phyloP scores from a whole-genome alignment of 116 monocot genomes.

The Dioscorea cayenensis region DNA sequence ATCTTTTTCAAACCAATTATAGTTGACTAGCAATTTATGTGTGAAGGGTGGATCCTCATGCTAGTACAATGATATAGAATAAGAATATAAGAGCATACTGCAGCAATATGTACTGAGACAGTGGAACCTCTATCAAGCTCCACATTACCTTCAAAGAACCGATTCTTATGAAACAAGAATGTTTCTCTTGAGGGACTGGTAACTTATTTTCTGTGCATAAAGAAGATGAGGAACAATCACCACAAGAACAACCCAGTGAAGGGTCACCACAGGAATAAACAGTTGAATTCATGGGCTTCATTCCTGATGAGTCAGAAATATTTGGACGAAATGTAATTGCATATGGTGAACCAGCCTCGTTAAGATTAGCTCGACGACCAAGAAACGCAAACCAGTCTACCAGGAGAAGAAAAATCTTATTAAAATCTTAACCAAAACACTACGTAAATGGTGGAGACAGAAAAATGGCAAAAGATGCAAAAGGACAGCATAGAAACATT shows the following conservation, averaged over 20 bases:
- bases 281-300: slow-evolving; percentile 73
- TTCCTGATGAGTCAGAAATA: slow-evolving; percentile 37
- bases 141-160: slow-evolving; percentile 65
- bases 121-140: background rate
- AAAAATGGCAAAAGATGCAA: background rate
- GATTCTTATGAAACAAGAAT: slow-evolving; percentile 58
- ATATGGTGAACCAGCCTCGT: slow-evolving; percentile 77
- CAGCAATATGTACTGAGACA: background rate
- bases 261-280: slow-evolving; percentile 86
- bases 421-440: background rate
- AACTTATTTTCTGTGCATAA: slow-evolving; percentile 33
- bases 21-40: too few species aligned
- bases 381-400: slow-evolving; percentile 86
- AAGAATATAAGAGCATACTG: background rate
- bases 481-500: background rate
- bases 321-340: slow-evolving; percentile 58
- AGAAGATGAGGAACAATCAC: slow-evolving; percentile 87
- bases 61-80: background rate
- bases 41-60: too few species aligned
- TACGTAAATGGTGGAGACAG: background rate
- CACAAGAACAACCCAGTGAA: slow-evolving; percentile 91
- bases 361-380: slow-evolving; percentile 53
- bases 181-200: slow-evolving; percentile 28
- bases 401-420: slow-evolving; percentile 4
- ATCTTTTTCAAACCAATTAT: too few species aligned